phyloP scores from a whole-genome alignment of 805 yeast species.

The Ogataea allantospora region DNA sequence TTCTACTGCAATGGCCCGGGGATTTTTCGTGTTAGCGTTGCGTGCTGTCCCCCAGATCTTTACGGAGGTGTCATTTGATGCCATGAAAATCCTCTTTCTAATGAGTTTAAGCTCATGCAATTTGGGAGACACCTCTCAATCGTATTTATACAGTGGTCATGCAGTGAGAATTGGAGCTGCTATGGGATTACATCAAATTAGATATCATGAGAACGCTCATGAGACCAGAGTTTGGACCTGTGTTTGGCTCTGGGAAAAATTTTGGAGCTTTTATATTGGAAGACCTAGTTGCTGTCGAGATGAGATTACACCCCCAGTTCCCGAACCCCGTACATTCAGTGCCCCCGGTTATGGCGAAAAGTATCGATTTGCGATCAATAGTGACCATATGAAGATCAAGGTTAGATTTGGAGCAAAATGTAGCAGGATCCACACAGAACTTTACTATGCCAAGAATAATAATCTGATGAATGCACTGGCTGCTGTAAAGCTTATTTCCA shows the following conservation, averaged over 20 bases:
- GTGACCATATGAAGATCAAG: slow-evolving; percentile 25
- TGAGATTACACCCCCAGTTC: slow-evolving; percentile 11
- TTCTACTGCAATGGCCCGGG: background rate
- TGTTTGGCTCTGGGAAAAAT: slow-evolving; percentile 27
- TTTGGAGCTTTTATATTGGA: slow-evolving; percentile 30
- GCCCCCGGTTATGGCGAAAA: background rate
- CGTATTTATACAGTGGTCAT: slow-evolving; percentile 23
- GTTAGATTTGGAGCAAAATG: slow-evolving; percentile 20
- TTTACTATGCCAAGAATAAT: slow-evolving; percentile 20
- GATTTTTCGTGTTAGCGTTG: background rate
- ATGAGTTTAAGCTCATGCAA: slow-evolving; percentile 24
- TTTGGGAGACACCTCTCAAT: slow-evolving; percentile 26
- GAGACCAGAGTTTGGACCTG: slow-evolving; percentile 23
- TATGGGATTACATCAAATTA: slow-evolving; percentile 21
- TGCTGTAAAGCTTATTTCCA: slow-evolving; percentile 6
- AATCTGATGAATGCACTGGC: slow-evolving; percentile 21
- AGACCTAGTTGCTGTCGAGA: slow-evolving; percentile 22
- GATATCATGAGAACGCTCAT: slow-evolving; percentile 12
- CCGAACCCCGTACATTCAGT: slow-evolving; percentile 3
- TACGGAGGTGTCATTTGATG: slow-evolving; percentile 13
- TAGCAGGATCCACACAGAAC: slow-evolving; percentile 20
- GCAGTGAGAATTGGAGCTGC: slow-evolving; percentile 22
- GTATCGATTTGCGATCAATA: background rate
- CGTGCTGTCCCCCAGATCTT: background rate
- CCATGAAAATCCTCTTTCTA: slow-evolving; percentile 20